Conservation (phyloP, 352 stramenopile species). For the Plasmopara halstedii region DNA sequence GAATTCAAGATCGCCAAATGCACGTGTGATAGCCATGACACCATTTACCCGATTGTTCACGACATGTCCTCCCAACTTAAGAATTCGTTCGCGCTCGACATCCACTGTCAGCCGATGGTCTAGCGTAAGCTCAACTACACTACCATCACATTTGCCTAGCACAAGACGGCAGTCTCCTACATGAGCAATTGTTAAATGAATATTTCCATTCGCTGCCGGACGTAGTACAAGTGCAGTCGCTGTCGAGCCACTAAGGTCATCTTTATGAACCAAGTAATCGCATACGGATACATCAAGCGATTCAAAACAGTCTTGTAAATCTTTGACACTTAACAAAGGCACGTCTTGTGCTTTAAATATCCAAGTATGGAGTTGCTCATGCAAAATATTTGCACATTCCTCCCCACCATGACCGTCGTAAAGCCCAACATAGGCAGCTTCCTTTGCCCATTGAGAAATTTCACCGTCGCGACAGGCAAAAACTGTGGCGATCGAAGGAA, state of each 20-base stretch:
- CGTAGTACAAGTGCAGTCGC: constrained; percentile 56
- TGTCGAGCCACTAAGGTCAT: constrained; percentile 72
- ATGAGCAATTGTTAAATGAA: constrained; percentile 40
- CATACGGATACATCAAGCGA: constrained; percentile 62
- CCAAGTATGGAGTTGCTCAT: constrained; percentile 64
- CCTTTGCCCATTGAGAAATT: constrained; percentile 7
- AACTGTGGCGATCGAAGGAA: constrained; percentile 29
- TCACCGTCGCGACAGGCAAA: background rate
- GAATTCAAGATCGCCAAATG: constrained; percentile 80
- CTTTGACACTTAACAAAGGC: constrained; percentile 8
- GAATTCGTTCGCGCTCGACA: constrained; percentile 44
- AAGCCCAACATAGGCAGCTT: constrained; percentile 53
- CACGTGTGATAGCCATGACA: constrained; percentile 78
- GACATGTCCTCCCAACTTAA: constrained; percentile 47
- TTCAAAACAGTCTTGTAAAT: constrained; percentile 43
- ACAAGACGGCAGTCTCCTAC: constrained; percentile 75
- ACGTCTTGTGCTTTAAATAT: constrained; percentile 37
- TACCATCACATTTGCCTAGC: constrained; percentile 32
- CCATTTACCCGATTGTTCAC: constrained; percentile 82
- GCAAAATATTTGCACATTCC: constrained; percentile 61
- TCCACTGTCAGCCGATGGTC: constrained; percentile 59
- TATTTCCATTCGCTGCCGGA: constrained; percentile 1
- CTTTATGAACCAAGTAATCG: constrained; percentile 60
- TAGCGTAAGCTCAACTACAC: constrained; percentile 37
- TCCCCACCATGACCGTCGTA: constrained; percentile 83